phyloP scores from a whole-genome alignment of 768 basidiomycete genomes.

The Psilocybe azurescens region DNA sequence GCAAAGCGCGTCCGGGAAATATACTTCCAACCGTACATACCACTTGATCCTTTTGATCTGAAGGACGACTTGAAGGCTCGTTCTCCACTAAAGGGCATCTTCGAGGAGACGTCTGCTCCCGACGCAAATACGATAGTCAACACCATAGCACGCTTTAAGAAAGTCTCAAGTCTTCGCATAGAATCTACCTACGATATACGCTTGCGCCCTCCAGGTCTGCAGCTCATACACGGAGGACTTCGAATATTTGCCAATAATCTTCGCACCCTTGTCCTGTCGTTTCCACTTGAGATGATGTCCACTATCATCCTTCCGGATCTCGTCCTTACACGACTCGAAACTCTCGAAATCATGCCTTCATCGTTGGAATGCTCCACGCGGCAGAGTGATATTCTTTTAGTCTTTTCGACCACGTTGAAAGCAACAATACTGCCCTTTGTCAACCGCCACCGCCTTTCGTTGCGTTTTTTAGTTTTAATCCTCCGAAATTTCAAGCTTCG shows the following conservation, averaged over 20 bases:
- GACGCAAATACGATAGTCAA: not conserved
- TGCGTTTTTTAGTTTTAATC: not conserved
- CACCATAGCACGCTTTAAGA: constrained; percentile 1
- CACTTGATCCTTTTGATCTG: not conserved
- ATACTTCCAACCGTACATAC: not conserved
- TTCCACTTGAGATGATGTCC: not conserved
- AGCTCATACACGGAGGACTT: not conserved
- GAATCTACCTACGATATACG: not conserved
- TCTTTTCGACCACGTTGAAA: not conserved
- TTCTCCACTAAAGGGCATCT: not conserved
- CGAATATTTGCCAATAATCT: not conserved
- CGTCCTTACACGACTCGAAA: not conserved
- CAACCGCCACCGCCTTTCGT: not conserved
- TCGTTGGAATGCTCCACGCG: not conserved
- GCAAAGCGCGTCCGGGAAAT: not conserved
- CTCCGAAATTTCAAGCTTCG: not conserved
- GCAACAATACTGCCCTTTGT: not conserved
- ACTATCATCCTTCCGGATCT: not conserved
- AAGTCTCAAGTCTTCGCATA: not conserved
- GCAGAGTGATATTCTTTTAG: not conserved
- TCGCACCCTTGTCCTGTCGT: not conserved
- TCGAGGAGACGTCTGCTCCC: not conserved
- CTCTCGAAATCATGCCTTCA: not conserved
- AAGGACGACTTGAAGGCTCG: not conserved
- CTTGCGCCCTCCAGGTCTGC: not conserved